Percentiles rank a stretch among this genome's conserved stretches.
Evolutionary conservation across 2,329 filamentous ascomycete genomes (phyloP).

Genomic region (Ceratocystis cacaofunesta): DNA sequence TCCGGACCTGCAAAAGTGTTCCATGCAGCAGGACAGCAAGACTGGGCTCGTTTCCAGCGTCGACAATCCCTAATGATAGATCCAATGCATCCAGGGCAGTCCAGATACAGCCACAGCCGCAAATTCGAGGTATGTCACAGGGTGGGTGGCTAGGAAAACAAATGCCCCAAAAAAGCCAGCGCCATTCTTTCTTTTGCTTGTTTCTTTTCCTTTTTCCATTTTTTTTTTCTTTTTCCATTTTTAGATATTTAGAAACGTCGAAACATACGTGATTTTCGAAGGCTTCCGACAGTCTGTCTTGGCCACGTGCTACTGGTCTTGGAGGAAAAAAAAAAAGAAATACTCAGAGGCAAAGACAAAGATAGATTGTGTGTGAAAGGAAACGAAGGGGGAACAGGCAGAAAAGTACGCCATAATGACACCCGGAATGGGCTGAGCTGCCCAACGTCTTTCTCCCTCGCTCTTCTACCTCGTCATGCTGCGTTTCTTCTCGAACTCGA

Average conservation of each 20-base stretch:
- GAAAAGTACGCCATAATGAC: background rate
- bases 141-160: background rate
- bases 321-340: slow-evolving; percentile 1
- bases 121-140: background rate
- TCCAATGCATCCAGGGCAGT: background rate
- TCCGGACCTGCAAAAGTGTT: slow-evolving; percentile 5
- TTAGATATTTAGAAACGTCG: background rate
- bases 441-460: background rate
- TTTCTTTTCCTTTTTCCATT: no score
- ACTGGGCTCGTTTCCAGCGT: background rate
- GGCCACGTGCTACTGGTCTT: slow-evolving; percentile 1
- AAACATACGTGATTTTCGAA: slow-evolving; percentile 1
- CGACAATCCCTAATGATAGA: slow-evolving; percentile 4
- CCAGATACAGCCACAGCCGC: background rate
- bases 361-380: background rate
- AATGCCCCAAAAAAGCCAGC: background rate
- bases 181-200: background rate
- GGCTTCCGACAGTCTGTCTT: background rate
- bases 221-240: background rate
- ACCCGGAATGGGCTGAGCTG: background rate
- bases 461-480: background rate
- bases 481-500: background rate
- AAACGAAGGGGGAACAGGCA: background rate
- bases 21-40: background rate
- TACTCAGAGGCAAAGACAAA: background rate